Evolutionary conservation across 805 yeast genomes (phyloP).

Genomic region (Candida ipomoeae): DNA sequence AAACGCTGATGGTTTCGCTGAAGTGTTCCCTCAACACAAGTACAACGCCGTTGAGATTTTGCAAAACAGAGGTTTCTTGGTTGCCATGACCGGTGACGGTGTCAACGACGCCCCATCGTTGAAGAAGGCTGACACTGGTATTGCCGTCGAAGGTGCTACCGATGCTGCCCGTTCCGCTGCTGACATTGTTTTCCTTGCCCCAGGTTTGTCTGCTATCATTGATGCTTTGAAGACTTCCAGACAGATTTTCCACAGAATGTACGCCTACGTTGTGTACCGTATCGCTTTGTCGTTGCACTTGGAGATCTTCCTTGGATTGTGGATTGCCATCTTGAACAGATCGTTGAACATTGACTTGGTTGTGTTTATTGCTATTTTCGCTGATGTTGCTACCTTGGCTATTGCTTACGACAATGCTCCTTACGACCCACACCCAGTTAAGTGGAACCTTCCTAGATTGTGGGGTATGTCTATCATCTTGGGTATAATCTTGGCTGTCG

Average conservation of each 20-base stretch:
- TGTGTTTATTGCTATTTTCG: conserved; percentile 95
- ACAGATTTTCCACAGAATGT: conserved; percentile 98
- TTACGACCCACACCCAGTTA: conserved; percentile 86
- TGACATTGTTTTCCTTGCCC: conserved; percentile 89
- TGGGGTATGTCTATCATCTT: conserved; percentile 94
- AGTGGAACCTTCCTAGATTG: conserved; percentile 95
- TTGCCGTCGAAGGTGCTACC: conserved; percentile 97
- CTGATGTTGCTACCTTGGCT: conserved; percentile 95
- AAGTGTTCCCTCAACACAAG: conserved; percentile 97
- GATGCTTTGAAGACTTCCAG: conserved; percentile 90
- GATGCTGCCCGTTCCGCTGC: conserved; percentile 98
- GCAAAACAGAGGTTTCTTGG: conserved; percentile 94
- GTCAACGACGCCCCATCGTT: conserved; percentile 97
- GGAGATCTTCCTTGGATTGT: conserved; percentile 91
- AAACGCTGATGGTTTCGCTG: conserved; percentile 96
- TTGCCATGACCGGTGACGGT: conserved; percentile 99
- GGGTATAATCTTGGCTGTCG: conserved; percentile 83
- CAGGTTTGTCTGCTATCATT: conserved; percentile 92
- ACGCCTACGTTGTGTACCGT: conserved; percentile 96
- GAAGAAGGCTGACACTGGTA: conserved; percentile 86
- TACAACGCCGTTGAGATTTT: conserved; percentile 92
- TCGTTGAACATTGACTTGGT: conserved; percentile 85
- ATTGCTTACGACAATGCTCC: conserved; percentile 98
- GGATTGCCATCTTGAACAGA: conserved; percentile 91
- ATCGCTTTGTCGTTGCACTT: conserved; percentile 92